A percentile compares a stretch with the other conserved stretches of the same genome.
Conservation (phyloP, 2,329 filamentous ascomycete species). For the Sporothrix phasma region DNA sequence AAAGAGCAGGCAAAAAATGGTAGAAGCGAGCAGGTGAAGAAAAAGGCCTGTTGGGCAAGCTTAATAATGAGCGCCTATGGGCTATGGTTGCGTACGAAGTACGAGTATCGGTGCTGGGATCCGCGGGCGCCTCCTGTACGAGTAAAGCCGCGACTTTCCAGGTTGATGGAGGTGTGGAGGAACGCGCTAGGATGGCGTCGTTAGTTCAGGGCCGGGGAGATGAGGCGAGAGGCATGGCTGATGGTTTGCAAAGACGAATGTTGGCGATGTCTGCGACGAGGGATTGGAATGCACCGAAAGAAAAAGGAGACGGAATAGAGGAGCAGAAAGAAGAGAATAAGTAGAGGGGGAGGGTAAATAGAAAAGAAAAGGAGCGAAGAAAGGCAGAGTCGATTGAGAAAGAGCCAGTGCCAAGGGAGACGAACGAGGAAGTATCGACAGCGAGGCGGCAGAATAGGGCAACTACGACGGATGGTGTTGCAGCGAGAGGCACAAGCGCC, state of each 20-base stretch:
- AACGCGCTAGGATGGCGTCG: not conserved
- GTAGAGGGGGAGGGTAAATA: not conserved
- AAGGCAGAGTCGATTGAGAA: not conserved
- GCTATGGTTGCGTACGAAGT: not conserved
- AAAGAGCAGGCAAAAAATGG: not conserved
- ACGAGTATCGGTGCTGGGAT: not conserved
- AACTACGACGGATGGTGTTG: slow-evolving; percentile 4
- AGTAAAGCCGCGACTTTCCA: slow-evolving; percentile 5
- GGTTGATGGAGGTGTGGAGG: not conserved
- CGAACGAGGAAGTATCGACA: not conserved
- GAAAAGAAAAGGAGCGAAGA: not conserved
- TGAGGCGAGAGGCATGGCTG: not conserved
- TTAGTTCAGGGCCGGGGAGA: not conserved
- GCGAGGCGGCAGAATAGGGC: slow-evolving; percentile 6
- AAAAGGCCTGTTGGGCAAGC: not conserved
- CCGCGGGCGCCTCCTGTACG: not conserved
- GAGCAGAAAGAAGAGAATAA: not conserved
- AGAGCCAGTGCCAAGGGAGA: not conserved
- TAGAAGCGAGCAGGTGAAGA: not conserved
- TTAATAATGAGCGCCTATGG: slow-evolving; percentile 4
- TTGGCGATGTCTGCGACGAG: not conserved
- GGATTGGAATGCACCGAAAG: not conserved
- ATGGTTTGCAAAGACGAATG: not conserved
- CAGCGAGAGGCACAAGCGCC: not conserved
- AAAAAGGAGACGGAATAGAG: not conserved